phyloP scores from a whole-genome alignment of 345 rosid species.

The Citrus medica region DNA sequence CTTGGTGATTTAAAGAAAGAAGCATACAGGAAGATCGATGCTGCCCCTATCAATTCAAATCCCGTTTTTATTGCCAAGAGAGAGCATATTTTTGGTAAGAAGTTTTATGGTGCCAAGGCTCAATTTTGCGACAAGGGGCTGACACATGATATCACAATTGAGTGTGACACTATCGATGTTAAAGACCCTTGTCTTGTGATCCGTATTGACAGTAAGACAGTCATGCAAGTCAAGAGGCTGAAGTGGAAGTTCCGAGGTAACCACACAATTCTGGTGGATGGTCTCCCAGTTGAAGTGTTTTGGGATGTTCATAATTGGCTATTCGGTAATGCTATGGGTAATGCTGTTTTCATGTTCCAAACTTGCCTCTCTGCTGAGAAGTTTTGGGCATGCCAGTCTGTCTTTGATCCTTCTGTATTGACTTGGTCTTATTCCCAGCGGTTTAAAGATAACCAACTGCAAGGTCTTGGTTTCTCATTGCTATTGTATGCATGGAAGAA shows the following conservation, averaged over 20 bases:
- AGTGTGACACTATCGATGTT: constrained; percentile 61
- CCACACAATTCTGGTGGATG: constrained; percentile 78
- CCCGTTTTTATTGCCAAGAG: constrained; percentile 62
- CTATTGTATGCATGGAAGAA: constrained; percentile 67
- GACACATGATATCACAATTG: constrained; percentile 66
- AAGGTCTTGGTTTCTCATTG: constrained; percentile 69
- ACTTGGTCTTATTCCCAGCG: constrained; percentile 45
- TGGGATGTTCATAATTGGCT: constrained; percentile 98
- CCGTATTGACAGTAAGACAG: constrained; percentile 70
- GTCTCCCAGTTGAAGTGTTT: constrained; percentile 71
- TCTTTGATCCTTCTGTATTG: constrained; percentile 42
- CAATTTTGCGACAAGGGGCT: constrained; percentile 67
- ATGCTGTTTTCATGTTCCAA: constrained; percentile 92
- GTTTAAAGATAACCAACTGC: constrained; percentile 49
- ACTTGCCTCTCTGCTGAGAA: constrained; percentile 48
- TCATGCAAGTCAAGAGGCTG: constrained; percentile 77
- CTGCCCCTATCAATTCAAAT: constrained; percentile 29
- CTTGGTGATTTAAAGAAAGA: constrained; percentile 84
- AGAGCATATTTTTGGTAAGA: constrained; percentile 86
- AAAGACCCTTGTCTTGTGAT: constrained; percentile 73
- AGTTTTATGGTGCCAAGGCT: constrained; percentile 62
- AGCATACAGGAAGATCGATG: constrained; percentile 65
- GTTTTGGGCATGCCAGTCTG: constrained; percentile 34
- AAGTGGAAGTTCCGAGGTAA: constrained; percentile 97
- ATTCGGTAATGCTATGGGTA: constrained; percentile 68